Percentiles rank a stretch among this genome's conserved stretches.
These are phyloP conservation scores for grape (Vitis vinifera) DNA, from an alignment of 164 flowering plant species.

Conservation along the genomic window DNA sequence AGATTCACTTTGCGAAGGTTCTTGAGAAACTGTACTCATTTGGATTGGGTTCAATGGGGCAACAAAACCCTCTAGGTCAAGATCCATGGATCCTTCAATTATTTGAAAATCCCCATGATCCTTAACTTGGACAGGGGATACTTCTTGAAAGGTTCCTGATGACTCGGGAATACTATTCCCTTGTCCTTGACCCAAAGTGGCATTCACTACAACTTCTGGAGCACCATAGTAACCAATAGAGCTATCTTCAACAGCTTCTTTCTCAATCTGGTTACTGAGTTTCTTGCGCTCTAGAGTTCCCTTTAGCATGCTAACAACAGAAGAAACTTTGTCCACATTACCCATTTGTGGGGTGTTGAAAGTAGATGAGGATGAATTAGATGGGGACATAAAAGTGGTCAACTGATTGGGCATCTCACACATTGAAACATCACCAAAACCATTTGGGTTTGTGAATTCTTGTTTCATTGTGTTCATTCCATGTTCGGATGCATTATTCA, in stretches of 20 bases:
- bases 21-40: slow-evolving; percentile 43
- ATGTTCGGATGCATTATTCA: slow-evolving; percentile 30
- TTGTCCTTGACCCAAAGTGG: slow-evolving; percentile 25
- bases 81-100: slow-evolving; percentile 34
- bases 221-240: slow-evolving; percentile 33
- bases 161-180: slow-evolving; percentile 25
- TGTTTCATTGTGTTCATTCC: slow-evolving; percentile 34
- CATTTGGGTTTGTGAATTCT: slow-evolving; percentile 32
- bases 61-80: slow-evolving; percentile 44
- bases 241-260: slow-evolving; percentile 39
- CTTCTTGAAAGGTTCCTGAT: slow-evolving; percentile 26
- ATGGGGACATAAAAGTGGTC: slow-evolving; percentile 50
- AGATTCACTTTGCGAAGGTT: slow-evolving; percentile 78
- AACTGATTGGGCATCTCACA: slow-evolving; percentile 40
- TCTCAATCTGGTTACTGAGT: slow-evolving; percentile 35
- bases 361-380: slow-evolving; percentile 60
- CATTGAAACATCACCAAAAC: slow-evolving; percentile 33
- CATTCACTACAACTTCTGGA: slow-evolving; percentile 28
- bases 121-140: slow-evolving; percentile 28
- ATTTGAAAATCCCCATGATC: slow-evolving; percentile 26
- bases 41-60: slow-evolving; percentile 40
- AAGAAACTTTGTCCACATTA: slow-evolving; percentile 61
- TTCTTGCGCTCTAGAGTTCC: slow-evolving; percentile 72
- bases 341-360: slow-evolving; percentile 39
- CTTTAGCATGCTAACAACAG: slow-evolving; percentile 77